Conservation (phyloP, 306 rosid genomes). For the Acacia confusa region DNA sequence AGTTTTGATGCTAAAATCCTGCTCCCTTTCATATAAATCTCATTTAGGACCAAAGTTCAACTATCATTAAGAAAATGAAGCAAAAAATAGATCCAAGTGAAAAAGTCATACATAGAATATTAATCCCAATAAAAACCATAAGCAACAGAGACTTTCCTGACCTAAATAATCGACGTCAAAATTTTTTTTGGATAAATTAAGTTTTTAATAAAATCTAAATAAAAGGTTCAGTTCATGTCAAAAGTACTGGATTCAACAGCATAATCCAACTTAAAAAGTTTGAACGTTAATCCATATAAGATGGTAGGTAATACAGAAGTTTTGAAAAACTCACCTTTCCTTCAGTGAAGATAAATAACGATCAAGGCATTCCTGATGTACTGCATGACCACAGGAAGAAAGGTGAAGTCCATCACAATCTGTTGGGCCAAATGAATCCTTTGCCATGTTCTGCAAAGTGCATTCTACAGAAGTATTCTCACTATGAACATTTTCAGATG, state of each 20-base stretch:
- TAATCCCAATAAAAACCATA: background rate
- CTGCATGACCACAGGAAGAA: constrained; percentile 98
- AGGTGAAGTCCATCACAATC: constrained; percentile 89
- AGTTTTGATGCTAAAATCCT: background rate
- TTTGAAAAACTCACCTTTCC: constrained; percentile 65
- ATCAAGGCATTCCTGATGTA: constrained; percentile 93
- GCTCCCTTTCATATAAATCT: background rate
- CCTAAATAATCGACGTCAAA: background rate
- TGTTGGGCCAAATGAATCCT: constrained; percentile 72
- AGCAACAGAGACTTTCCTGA: background rate
- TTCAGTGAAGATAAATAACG: constrained; percentile 81
- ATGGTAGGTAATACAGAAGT: background rate
- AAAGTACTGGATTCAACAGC: background rate
- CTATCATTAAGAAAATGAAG: background rate
- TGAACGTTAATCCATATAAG: background rate
- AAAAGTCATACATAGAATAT: background rate
- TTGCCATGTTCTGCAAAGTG: constrained; percentile 41
- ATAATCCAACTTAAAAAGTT: background rate
- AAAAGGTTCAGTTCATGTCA: background rate
- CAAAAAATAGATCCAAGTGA: background rate
- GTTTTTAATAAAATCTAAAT: background rate
- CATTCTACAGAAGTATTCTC: constrained; percentile 54
- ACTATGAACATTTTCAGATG: constrained; percentile 47
- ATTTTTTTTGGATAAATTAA: background rate
- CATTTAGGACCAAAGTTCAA: background rate